phyloP scores from a whole-genome alignment of 139 green algal genomes.

The Closterium sp. region DNA sequence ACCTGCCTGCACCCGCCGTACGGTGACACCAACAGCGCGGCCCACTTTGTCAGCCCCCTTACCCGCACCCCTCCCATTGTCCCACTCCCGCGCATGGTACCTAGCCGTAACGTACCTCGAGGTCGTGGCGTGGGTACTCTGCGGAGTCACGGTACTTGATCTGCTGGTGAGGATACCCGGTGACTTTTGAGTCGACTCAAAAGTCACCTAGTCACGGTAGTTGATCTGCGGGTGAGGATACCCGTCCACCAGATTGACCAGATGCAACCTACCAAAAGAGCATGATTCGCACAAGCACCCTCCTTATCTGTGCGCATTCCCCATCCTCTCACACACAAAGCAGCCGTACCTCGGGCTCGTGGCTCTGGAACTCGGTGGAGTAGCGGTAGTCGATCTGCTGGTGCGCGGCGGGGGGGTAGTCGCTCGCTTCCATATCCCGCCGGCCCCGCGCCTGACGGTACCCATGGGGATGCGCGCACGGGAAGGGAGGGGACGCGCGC shows the following conservation, averaged over 20 bases:
- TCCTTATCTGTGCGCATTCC: too few species aligned
- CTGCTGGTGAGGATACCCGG: too few species aligned
- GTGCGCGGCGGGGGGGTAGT: not conserved
- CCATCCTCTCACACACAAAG: too few species aligned
- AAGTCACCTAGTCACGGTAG: too few species aligned
- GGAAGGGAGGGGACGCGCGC: not conserved
- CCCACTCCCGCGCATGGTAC: not conserved
- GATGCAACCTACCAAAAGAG: too few species aligned
- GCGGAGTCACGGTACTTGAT: constrained; percentile 95
- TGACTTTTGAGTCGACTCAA: too few species aligned
- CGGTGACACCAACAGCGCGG: too few species aligned
- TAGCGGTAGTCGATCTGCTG: constrained; percentile 85
- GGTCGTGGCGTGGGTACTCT: constrained; percentile 98
- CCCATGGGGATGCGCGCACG: not conserved
- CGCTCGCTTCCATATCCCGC: not conserved
- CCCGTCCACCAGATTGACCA: too few species aligned
- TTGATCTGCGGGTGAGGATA: too few species aligned
- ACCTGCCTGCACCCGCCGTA: too few species aligned
- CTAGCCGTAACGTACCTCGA: constrained; percentile 62
- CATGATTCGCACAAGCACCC: too few species aligned
- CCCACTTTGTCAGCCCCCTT: too few species aligned
- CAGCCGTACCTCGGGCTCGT: constrained; percentile 83
- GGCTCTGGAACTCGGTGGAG: constrained; percentile 97
- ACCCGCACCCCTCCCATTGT: not conserved
- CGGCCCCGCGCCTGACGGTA: not conserved